Base-by-base conservation (phyloP, 768 basidiomycete species). In the Pleurotus salmoneostramineus region DNA sequence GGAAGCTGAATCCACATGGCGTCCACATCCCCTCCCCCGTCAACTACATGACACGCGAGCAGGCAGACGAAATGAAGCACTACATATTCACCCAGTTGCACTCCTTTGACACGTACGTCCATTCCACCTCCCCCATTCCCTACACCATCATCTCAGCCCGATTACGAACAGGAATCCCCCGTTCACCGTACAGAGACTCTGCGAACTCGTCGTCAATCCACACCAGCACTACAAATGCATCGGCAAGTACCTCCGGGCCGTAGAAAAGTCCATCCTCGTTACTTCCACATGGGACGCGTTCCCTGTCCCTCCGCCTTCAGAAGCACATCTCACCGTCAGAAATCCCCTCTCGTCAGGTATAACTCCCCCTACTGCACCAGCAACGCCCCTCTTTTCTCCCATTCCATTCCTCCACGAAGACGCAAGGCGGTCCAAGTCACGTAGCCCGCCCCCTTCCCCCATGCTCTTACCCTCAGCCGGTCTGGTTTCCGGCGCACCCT, bases 141-240 rank as follows among this genome's bases (percentile, higher is more conserved):
- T 36, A 7, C 32, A 21, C 40, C 7, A 15, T 6, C 50, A 31
- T 50, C 36, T 27, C 33, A 34, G 15, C 27, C n/a, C 6, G 12
- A 14, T 17, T 15, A 15, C 44, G 11, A 45, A 32, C 56, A 74
- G 84, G 14, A 80, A 80, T 51, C 80, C 89, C 0, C 93, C 93
- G 2, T 96, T 95, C 69, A 95, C 93, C 6, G 89, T 95, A 56
- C 94, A 96, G 71, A 85, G 93, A 45, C 74, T 95, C 10, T 91
- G 90, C 67, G 93, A 95, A 66, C 84, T 96, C 27, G 85, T 87
- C 62, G 63, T 89, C 10, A 71, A 79, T 43, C 92, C 93, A 4
- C 78, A 76, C 61, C 75, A 79, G 47, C 82, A 92, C 63, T 95
- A 95, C 79, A 84, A 77, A 46, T 80, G 83, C 32, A 74, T 91